Conservation (phyloP, 768 basidiomycete genomes). For the Rhodocollybia butyracea region DNA sequence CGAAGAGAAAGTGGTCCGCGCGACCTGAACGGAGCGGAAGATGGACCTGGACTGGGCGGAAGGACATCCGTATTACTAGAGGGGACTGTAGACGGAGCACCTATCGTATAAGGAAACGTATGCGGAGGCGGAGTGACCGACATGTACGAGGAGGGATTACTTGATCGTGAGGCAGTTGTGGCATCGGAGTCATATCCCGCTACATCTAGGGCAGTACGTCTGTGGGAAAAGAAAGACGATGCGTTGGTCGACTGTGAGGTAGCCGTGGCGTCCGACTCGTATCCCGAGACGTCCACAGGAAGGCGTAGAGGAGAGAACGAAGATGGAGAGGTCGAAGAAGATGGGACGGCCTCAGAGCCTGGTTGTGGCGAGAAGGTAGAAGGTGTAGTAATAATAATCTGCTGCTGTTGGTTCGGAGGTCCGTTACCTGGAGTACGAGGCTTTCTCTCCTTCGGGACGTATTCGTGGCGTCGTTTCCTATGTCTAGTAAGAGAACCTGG, state of each 20-base stretch:
- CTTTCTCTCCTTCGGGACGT: background rate
- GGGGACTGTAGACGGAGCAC: background rate
- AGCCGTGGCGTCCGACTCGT: background rate
- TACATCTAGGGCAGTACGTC: background rate
- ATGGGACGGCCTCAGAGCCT: too few species aligned
- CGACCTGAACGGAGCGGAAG: background rate
- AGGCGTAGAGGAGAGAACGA: too few species aligned
- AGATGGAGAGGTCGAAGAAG: background rate
- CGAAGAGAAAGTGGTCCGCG: background rate
- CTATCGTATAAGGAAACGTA: background rate
- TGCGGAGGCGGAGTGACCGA: background rate
- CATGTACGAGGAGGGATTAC: background rate
- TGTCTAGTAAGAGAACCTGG: background rate
- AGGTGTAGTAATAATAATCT: background rate
- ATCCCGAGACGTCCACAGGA: background rate
- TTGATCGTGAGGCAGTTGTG: too few species aligned
- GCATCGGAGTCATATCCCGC: background rate
- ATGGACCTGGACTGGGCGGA: background rate
- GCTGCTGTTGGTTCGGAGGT: background rate
- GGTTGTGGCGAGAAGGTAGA: background rate
- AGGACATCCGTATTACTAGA: background rate
- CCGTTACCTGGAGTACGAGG: background rate
- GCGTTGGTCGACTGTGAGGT: background rate
- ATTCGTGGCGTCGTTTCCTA: conserved; percentile 1
- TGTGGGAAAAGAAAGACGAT: background rate